These are phyloP conservation scores for Solanum acaule DNA, from an alignment of 257 asterid species.

Conservation along the genomic window DNA sequence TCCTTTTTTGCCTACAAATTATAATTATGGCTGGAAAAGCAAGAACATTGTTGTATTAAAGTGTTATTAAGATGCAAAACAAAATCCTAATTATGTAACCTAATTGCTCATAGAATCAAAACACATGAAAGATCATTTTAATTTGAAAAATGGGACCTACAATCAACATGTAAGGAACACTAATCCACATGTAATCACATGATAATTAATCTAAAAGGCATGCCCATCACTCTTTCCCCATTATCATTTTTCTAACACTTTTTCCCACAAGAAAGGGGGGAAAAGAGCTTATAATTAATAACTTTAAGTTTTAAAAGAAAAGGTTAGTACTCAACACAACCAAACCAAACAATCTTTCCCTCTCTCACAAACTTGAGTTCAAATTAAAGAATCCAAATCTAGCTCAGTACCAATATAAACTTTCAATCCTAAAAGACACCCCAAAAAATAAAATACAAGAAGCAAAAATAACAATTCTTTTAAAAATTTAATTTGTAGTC, in stretches of 20 bases:
- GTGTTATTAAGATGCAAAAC: conserved; percentile 9
- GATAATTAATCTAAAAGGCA: conserved; percentile 24
- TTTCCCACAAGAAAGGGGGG: neutral
- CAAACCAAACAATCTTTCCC: conserved; percentile 31
- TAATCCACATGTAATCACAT: conserved; percentile 62
- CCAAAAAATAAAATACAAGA: neutral
- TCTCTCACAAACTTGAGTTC: conserved; percentile 46
- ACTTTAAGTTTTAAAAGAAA: neutral
- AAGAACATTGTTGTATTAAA: conserved; percentile 10
- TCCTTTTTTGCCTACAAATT: neutral
- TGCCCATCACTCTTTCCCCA: conserved; percentile 20
- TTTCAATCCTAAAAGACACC: neutral
- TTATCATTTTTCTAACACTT: neutral
- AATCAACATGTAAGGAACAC: conserved; percentile 13
- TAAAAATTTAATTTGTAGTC: neutral
- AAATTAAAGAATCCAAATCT: conserved; percentile 45
- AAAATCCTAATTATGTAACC: conserved; percentile 10
- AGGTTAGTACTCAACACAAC: neutral
- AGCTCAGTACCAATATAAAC: conserved; percentile 3
- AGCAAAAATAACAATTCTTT: neutral
- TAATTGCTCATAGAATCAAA: conserved; percentile 21
- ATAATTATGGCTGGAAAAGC: conserved; percentile 9
- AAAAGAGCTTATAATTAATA: neutral
- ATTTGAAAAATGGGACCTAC: conserved; percentile 27
- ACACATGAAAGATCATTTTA: conserved; percentile 35